Evolutionary conservation across 768 basidiomycete genomes (phyloP).

Genomic region (Phanerodontia chrysosporium): DNA sequence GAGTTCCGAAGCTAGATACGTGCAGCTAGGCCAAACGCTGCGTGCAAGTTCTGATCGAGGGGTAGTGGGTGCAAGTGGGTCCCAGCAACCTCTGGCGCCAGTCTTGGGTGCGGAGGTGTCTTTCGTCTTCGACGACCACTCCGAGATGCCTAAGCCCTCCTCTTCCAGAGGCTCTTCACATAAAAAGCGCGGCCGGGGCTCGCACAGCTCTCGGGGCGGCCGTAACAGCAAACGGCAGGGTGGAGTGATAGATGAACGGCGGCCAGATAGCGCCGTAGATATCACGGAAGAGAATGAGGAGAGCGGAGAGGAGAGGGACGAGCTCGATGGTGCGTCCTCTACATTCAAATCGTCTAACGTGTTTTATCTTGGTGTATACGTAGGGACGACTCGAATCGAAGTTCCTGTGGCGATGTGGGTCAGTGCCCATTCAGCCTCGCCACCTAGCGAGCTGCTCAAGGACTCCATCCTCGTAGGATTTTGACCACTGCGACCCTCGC

Average conservation of each 20-base stretch:
- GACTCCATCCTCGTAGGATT: constrained; percentile 57
- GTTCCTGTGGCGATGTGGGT: constrained; percentile 98
- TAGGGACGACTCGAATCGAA: constrained; percentile 21
- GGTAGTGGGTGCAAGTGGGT: constrained; percentile 6
- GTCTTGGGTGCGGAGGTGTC: too few relatives aligned
- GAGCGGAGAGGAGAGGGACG: constrained; percentile 8
- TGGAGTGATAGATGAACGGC: constrained; percentile 28
- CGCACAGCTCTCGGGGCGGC: constrained; percentile 31
- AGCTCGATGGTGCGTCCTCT: not conserved
- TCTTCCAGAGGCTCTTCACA: constrained; percentile 5
- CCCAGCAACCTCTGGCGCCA: not conserved
- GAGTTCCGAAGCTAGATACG: too few relatives aligned
- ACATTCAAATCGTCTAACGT: too few relatives aligned
- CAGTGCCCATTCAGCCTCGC: constrained; percentile 29
- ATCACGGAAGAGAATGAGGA: constrained; percentile 34
- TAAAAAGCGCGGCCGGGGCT: constrained; percentile 12
- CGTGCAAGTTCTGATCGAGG: too few relatives aligned
- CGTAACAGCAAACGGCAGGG: constrained; percentile 26
- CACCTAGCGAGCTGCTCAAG: not conserved
- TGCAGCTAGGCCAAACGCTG: too few relatives aligned
- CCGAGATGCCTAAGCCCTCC: constrained; percentile 9
- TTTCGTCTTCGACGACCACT: not conserved
- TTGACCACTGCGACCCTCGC: constrained; percentile 95
- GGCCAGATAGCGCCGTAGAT: constrained; percentile 51
- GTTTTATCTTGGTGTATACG: too few relatives aligned